phyloP scores from a whole-genome alignment of 495 filamentous ascomycete species.

The Xeromyces bisporus region DNA sequence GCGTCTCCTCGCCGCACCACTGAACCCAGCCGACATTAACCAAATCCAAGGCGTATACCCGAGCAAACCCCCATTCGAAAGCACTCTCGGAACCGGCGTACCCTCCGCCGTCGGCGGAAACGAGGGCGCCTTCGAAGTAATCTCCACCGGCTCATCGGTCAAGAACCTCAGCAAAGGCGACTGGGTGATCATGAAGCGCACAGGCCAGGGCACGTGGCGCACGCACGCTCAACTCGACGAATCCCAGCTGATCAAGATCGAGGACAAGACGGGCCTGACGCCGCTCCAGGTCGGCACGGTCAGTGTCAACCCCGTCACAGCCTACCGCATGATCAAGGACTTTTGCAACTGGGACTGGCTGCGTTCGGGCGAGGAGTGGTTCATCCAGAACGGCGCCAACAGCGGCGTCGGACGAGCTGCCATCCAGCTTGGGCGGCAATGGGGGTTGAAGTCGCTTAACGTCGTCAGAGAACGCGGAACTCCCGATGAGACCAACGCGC shows the following conservation, averaged over 20 bases:
- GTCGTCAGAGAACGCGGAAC: conserved; percentile 55
- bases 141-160: conserved; percentile 42
- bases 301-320: conserved; percentile 80
- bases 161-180: conserved; percentile 50
- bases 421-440: conserved; percentile 64
- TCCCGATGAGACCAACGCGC: conserved; percentile 38
- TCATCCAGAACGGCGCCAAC: conserved; percentile 94
- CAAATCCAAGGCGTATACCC: conserved; percentile 95
- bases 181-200: conserved; percentile 74
- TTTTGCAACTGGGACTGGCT: conserved; percentile 45
- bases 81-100: conserved; percentile 49
- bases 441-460: conserved; percentile 80
- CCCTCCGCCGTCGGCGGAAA: conserved; percentile 72
- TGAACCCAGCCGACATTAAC: conserved; percentile 97
- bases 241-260: conserved; percentile 45
- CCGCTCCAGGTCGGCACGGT: conserved; percentile 68
- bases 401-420: conserved; percentile 76
- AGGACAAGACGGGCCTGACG: conserved; percentile 48
- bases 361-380: conserved; percentile 49
- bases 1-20: conserved; percentile 68
- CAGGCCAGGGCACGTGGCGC: conserved; percentile 78
- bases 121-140: conserved; percentile 80
- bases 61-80: conserved; percentile 55
- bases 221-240: conserved; percentile 69
- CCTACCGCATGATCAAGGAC: conserved; percentile 80